Evolutionary conservation across 164 flowering plant genomes (phyloP).

Genomic region (Stephania japonica): DNA sequence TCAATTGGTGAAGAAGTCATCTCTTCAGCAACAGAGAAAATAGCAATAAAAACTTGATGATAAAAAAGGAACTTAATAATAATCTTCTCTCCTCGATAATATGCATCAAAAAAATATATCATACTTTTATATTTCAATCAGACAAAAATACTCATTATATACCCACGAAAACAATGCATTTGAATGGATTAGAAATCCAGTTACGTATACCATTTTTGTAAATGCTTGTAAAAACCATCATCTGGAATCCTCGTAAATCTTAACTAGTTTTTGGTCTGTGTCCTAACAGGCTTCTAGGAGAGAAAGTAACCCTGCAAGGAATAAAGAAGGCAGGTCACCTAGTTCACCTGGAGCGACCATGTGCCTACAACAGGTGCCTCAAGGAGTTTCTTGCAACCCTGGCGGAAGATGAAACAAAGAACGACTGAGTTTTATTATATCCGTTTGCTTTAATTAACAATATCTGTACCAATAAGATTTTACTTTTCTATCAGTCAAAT

Average conservation of each 20-base stretch:
- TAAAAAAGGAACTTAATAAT: neutral
- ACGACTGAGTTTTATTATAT: neutral
- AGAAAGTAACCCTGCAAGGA: slow-evolving; percentile 45
- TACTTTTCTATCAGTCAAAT: neutral
- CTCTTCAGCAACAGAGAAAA: neutral
- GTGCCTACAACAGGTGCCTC: slow-evolving; percentile 66
- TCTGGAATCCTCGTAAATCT: neutral
- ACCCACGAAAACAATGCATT: neutral
- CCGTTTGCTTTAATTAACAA: neutral
- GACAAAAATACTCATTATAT: too few relatives aligned
- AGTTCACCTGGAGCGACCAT: slow-evolving; percentile 89
- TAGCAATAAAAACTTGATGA: neutral
- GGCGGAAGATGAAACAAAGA: slow-evolving; percentile 18
- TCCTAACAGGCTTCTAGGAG: slow-evolving; percentile 71
- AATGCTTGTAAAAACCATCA: neutral
- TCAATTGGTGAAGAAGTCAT: neutral
- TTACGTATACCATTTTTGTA: neutral
- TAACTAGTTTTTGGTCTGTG: neutral
- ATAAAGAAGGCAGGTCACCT: slow-evolving; percentile 89
- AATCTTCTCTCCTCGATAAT: too few relatives aligned
- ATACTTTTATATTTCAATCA: too few relatives aligned
- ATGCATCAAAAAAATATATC: too few relatives aligned
- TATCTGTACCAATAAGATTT: neutral
- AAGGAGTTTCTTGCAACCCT: slow-evolving; percentile 65
- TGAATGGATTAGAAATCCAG: neutral